Base-by-base conservation (phyloP, 108 stramenopile species). In the Nitzschia sp. region DNA sequence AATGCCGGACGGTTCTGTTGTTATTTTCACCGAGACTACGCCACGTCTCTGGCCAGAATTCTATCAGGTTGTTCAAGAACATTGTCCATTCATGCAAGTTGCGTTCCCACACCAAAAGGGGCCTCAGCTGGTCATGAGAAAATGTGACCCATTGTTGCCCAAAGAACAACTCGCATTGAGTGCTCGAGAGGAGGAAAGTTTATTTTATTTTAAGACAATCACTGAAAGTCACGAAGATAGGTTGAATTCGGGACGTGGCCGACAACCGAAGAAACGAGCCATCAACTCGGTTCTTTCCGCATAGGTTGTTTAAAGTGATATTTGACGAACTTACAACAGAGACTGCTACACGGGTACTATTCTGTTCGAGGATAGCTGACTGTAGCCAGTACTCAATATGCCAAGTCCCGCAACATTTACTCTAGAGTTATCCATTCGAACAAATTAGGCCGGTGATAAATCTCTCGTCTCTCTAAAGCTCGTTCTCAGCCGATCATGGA, bases 11-110 rank as follows among this genome's bases (percentile, higher is more conserved):
- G 83, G 76, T 1, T 66, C 83, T 0, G 2, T 83, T 55, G 82
- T 89, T 55, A 25, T 86, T 8, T 59, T 89, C 13, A 84, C 78
- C 0, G 88, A 89, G 59, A 71, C 70, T 27, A 74, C 76, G 33
- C 88, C 73, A 6, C 71, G 88, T 5, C 21, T 86, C 15, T 89
- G 88, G 88, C 83, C 85, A 25, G 82, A 89, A 31, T 67, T 88
- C 62, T 64, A 72, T 9, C 24, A 29, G 15, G 15, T 63, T 13
- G 1, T 72, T 29, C 26, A 46, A 29, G 29, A 35, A 13, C 35
- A 36, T 8, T 33, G 36, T 54, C 23, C 25, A 4, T 24, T 59
- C 62, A 49, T 29, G 42, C 58, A 67, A 66, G 45, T 55, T 31
- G 24, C 21, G 18, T 25, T 65, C 51, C 28, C 61, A 5, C 29